Percentiles rank a stretch among this genome's conserved stretches.
Evolutionary conservation across 2,329 filamentous ascomycete genomes (phyloP).

Genomic region (Davidsoniella virescens): DNA sequence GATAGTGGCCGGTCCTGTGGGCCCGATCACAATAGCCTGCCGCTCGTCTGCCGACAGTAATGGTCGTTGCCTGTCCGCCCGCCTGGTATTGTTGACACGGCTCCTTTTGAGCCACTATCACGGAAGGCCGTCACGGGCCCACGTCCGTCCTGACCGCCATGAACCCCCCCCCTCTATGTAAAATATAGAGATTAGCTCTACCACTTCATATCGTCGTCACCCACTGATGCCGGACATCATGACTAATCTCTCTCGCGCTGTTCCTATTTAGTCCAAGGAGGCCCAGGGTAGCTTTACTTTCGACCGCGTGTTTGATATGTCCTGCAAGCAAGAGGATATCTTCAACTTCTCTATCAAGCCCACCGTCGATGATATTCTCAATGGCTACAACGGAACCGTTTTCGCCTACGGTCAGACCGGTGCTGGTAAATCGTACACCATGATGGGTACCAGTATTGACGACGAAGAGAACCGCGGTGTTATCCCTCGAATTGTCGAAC

Average conservation of each 20-base stretch:
- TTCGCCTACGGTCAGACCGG: conserved; percentile 98
- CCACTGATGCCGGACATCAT: not conserved
- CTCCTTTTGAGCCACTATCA: too few relatives aligned
- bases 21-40: too few relatives aligned
- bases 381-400: conserved; percentile 97
- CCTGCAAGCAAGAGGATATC: conserved; percentile 76
- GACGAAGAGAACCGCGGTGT: conserved; percentile 79
- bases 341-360: conserved; percentile 96
- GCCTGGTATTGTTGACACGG: too few relatives aligned
- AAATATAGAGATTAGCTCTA: too few relatives aligned
- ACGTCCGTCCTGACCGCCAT: too few relatives aligned
- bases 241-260: not conserved
- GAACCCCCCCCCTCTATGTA: too few relatives aligned
- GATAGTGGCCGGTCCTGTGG: too few relatives aligned
- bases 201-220: conserved; percentile 15
- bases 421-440: conserved; percentile 96
- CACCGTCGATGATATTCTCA: conserved; percentile 94
- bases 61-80: too few relatives aligned
- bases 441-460: conserved; percentile 70
- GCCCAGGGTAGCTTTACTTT: conserved; percentile 82
- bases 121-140: too few relatives aligned
- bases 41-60: too few relatives aligned
- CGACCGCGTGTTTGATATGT: conserved; percentile 93
- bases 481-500: conserved; percentile 90
- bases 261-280: conserved; percentile 52